These are phyloP conservation scores for Ustilago xerochloae DNA, from an alignment of 1,284 basidiomycete species.

Conservation along the genomic window DNA sequence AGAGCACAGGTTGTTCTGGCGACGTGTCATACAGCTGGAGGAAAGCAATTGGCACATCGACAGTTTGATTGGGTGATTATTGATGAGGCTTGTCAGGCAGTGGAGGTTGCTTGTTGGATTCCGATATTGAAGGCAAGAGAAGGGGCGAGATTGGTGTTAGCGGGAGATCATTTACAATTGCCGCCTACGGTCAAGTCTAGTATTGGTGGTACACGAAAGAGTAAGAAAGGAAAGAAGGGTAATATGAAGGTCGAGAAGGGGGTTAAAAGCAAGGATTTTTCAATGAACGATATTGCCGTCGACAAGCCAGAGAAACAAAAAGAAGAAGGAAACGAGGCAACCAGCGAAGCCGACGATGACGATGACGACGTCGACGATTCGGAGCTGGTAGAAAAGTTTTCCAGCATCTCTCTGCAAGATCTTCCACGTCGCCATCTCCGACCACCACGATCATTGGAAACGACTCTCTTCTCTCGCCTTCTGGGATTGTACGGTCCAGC, in stretches of 20 bases:
- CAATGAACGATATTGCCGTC: constrained; percentile 1
- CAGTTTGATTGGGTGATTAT: constrained; percentile 90
- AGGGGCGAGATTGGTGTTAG: constrained; percentile 56
- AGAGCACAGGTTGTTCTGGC: constrained; percentile 87
- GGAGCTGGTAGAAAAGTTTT: constrained; percentile 4
- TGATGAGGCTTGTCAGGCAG: constrained; percentile 89
- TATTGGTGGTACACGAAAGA: background rate
- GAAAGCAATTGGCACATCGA: constrained; percentile 40
- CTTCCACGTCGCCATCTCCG: constrained; percentile 67
- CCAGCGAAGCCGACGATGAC: background rate
- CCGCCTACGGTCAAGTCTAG: constrained; percentile 81
- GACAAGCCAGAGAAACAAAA: too few species aligned
- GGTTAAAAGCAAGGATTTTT: constrained; percentile 8
- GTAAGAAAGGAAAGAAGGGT: background rate
- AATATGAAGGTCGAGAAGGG: background rate
- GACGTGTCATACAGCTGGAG: constrained; percentile 81
- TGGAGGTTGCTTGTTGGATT: constrained; percentile 97
- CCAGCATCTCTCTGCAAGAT: background rate
- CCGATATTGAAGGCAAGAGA: constrained; percentile 75
- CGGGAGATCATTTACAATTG: constrained; percentile 72
- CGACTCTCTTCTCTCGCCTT: constrained; percentile 89
- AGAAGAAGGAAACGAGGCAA: constrained; percentile 10
- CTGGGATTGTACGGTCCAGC: constrained; percentile 84
- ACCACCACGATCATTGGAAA: constrained; percentile 82
- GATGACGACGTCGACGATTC: constrained; percentile 1